Conservation (phyloP, 129 eudicot genomes). For the Pittosporum tobira region DNA sequence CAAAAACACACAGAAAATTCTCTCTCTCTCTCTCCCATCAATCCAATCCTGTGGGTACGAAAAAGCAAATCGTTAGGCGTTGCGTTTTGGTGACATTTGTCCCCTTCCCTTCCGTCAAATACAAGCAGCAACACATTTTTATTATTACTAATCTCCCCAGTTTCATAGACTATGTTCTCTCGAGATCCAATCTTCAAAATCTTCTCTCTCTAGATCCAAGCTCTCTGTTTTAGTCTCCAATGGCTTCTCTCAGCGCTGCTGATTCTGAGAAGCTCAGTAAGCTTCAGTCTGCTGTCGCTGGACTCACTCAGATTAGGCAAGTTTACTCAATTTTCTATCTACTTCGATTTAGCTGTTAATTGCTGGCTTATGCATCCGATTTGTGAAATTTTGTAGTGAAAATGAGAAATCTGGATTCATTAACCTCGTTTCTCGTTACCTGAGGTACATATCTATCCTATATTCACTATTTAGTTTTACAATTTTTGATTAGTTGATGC, state of each 20-base stretch:
- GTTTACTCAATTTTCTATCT: conserved; percentile 4
- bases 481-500: too few relatives aligned
- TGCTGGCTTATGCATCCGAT: not conserved
- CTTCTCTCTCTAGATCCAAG: not conserved
- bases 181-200: conserved; percentile 10
- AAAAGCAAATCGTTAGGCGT: too few relatives aligned
- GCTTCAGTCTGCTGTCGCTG: conserved; percentile 60
- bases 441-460: too few relatives aligned
- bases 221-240: conserved; percentile 11
- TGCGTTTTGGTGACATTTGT: too few relatives aligned
- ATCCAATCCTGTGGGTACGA: too few relatives aligned
- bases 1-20: too few relatives aligned
- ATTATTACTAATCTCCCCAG: too few relatives aligned
- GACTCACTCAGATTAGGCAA: conserved; percentile 74
- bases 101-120: too few relatives aligned
- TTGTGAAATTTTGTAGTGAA: conserved; percentile 45
- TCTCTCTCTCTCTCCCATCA: too few relatives aligned
- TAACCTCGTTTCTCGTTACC: conserved; percentile 87
- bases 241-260: conserved; percentile 41
- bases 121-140: too few relatives aligned
- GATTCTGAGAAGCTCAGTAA: conserved; percentile 67
- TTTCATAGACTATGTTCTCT: too few relatives aligned
- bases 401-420: conserved; percentile 96
- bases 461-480: too few relatives aligned
- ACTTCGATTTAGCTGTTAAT: not conserved